Conservation (phyloP, 495 filamentous ascomycete genomes). For the Darksidea phi region DNA sequence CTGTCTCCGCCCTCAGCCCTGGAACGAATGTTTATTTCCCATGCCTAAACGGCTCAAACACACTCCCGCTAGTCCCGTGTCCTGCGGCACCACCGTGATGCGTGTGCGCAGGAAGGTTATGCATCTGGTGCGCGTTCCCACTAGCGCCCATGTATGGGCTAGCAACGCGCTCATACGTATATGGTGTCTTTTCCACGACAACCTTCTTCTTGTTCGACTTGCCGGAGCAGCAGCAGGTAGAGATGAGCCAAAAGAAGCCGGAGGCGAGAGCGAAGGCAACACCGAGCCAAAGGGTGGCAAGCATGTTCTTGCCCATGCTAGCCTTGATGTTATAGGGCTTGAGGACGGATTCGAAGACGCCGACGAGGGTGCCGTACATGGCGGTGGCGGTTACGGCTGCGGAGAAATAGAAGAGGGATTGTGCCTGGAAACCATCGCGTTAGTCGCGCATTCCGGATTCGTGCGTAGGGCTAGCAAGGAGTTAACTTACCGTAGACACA, state of each 20-base stretch:
- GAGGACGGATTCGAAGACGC: conserved; percentile 60
- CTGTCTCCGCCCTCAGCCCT: no score
- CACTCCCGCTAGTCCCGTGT: conserved; percentile 31
- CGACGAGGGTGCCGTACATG: conserved; percentile 54
- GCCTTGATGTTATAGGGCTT: conserved; percentile 65
- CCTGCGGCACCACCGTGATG: no score
- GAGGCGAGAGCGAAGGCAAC: conserved; percentile 71
- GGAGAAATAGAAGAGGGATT: conserved; percentile 56
- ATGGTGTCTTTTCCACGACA: conserved; percentile 44
- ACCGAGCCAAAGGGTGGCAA: conserved; percentile 72
- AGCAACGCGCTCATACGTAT: conserved; percentile 48
- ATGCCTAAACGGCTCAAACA: conserved; percentile 49
- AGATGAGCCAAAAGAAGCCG: conserved; percentile 84
- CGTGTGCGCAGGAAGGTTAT: conserved; percentile 20
- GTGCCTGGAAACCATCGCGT: conserved; percentile 28
- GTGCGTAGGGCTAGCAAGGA: conserved; percentile 44
- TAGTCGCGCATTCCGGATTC: conserved; percentile 12
- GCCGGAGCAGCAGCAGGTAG: conserved; percentile 83
- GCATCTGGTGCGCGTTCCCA: conserved; percentile 23
- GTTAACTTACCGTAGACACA: conserved; percentile 57
- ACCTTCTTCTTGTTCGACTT: conserved; percentile 34
- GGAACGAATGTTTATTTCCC: no score
- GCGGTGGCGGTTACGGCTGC: conserved; percentile 45
- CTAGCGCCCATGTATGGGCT: conserved; percentile 38
- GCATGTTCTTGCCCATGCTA: conserved; percentile 64